These are phyloP conservation scores for Candolleomyces efflorescens DNA, from an alignment of 768 basidiomycete genomes.

Conservation along the genomic window DNA sequence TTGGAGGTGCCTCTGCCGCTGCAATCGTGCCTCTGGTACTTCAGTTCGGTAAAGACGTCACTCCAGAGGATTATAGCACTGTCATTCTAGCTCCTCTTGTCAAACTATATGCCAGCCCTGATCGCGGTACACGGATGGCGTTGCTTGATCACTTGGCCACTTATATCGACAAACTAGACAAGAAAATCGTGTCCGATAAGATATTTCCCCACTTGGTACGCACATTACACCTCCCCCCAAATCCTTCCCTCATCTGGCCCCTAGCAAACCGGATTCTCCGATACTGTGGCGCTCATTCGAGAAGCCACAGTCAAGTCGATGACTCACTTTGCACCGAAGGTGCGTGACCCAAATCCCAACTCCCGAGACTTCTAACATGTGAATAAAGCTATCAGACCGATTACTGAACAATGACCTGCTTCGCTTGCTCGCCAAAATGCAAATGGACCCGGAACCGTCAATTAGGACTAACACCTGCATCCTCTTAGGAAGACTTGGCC, in stretches of 20 bases:
- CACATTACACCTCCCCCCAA: slow-evolving; percentile 4
- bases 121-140: slow-evolving; percentile 93
- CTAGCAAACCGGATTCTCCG: slow-evolving; percentile 93
- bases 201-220: slow-evolving; percentile 91
- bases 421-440: slow-evolving; percentile 87
- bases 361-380: not conserved
- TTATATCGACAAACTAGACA: slow-evolving; percentile 85
- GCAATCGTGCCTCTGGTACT: slow-evolving; percentile 81
- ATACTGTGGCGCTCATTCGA: slow-evolving; percentile 90
- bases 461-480: slow-evolving; percentile 98
- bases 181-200: slow-evolving; percentile 78
- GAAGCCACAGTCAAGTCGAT: slow-evolving; percentile 93
- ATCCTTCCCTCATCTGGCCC: slow-evolving; percentile 1
- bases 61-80: slow-evolving; percentile 65
- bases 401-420: slow-evolving; percentile 96
- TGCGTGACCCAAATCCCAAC: slow-evolving; percentile 21
- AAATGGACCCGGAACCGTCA: slow-evolving; percentile 88
- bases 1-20: slow-evolving; percentile 71
- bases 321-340: slow-evolving; percentile 80
- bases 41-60: slow-evolving; percentile 67
- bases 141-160: slow-evolving; percentile 81
- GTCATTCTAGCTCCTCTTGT: slow-evolving; percentile 74
- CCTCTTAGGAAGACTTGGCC: slow-evolving; percentile 86
- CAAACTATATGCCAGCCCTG: slow-evolving; percentile 83
- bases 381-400: slow-evolving; percentile 73